These are phyloP conservation scores for Colletotrichum destructivum DNA, from an alignment of 2,329 filamentous ascomycete genomes.

Conservation along the genomic window DNA sequence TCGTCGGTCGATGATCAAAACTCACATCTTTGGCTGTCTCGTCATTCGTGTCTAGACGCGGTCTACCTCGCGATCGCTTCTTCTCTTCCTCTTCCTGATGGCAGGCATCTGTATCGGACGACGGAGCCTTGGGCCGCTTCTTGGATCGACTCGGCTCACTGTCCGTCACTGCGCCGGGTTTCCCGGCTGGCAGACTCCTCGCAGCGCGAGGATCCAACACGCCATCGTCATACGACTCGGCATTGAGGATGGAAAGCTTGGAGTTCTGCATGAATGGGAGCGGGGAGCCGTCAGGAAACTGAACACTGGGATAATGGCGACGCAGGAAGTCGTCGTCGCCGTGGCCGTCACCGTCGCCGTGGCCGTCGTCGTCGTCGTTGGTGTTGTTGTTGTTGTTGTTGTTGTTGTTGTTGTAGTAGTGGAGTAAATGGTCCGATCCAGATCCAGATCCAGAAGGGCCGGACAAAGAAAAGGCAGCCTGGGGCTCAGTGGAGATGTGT, in stretches of 20 bases:
- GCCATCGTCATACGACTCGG: constrained; percentile 61
- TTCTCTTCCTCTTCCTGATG: constrained; percentile 61
- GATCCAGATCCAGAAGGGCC: background rate
- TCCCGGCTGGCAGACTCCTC: constrained; percentile 43
- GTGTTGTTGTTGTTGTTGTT: background rate
- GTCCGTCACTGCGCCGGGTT: constrained; percentile 15
- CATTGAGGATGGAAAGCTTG: constrained; percentile 61
- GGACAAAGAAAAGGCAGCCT: constrained; percentile 17
- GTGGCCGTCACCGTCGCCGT: no score
- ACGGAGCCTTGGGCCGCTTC: constrained; percentile 52
- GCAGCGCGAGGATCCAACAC: constrained; percentile 42
- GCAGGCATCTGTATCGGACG: constrained; percentile 46
- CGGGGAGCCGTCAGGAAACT: constrained; percentile 27
- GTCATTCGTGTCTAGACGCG: constrained; percentile 82
- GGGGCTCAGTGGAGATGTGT: constrained; percentile 7
- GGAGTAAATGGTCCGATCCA: constrained; percentile 18
- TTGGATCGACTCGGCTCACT: constrained; percentile 42
- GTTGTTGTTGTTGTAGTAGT: constrained; percentile 19
- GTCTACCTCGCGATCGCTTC: constrained; percentile 79
- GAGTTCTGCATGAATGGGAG: constrained; percentile 48
- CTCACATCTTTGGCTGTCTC: constrained; percentile 84
- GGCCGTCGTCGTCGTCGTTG: no score
- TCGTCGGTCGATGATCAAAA: constrained; percentile 47
- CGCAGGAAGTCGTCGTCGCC: constrained; percentile 9
- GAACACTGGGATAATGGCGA: constrained; percentile 18